phyloP scores from a whole-genome alignment of 2,329 filamentous ascomycete species.

The Hypoxylon sp. region DNA sequence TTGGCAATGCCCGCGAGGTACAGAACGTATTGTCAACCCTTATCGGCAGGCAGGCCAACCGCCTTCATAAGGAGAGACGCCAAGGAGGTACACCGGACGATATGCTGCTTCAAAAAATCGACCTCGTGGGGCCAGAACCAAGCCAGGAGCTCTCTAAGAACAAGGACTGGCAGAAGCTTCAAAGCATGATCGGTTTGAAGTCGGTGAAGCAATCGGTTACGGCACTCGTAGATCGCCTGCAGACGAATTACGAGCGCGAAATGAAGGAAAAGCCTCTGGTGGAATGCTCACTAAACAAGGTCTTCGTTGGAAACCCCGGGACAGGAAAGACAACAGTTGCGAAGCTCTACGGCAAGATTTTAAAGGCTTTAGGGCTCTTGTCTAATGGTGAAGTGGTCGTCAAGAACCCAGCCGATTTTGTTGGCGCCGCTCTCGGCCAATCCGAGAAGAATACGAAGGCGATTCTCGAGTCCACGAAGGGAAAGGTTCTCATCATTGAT shows the following conservation, averaged over 20 bases:
- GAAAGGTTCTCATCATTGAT: conserved; percentile 85
- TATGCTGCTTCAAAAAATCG: conserved; percentile 73
- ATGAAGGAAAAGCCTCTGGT: conserved; percentile 48
- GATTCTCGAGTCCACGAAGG: conserved; percentile 75
- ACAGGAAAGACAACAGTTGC: conserved; percentile 55
- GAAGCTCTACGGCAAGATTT: conserved; percentile 51
- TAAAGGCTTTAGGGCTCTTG: conserved; percentile 58
- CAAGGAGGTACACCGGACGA: conserved; percentile 65
- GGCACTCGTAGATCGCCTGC: conserved; percentile 57
- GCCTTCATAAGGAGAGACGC: conserved; percentile 66
- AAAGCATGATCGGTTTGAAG: conserved; percentile 50
- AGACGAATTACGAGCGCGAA: conserved; percentile 51
- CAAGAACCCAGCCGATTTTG: conserved; percentile 82
- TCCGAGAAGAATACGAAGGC: conserved; percentile 81
- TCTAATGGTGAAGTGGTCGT: conserved; percentile 66
- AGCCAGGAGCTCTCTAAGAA: conserved; percentile 35
- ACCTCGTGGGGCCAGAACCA: conserved; percentile 73
- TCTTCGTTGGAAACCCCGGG: conserved; percentile 53
- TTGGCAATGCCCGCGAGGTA: conserved; percentile 75
- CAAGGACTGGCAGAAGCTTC: conserved; percentile 53
- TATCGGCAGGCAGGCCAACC: conserved; percentile 69
- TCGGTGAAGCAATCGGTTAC: conserved; percentile 56
- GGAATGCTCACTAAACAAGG: conserved; percentile 50
- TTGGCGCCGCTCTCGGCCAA: conserved; percentile 73
- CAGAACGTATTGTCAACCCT: conserved; percentile 73